Conservation (phyloP, 2,329 filamentous ascomycete species). For the Penicillium corylophilum region DNA sequence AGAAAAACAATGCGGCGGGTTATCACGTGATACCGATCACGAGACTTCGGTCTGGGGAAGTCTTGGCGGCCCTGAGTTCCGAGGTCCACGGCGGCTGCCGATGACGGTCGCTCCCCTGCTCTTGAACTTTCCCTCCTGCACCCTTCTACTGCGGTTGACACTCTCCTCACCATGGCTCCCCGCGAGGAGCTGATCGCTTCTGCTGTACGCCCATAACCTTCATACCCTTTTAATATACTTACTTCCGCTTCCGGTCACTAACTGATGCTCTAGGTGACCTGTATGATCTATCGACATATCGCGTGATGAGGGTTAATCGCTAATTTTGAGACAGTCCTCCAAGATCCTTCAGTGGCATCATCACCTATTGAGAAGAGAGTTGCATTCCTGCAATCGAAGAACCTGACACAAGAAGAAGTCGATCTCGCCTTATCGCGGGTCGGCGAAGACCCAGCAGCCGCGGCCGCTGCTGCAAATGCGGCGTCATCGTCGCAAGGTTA, state of each 20-base stretch:
- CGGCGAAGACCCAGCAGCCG: constrained; percentile 57
- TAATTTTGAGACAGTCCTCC: constrained; percentile 64
- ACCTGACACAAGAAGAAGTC: constrained; percentile 94
- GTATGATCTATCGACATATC: constrained; percentile 37
- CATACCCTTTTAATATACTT: constrained; percentile 15
- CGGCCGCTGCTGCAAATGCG: constrained; percentile 45
- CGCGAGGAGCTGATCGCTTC: constrained; percentile 90
- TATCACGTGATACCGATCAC: constrained; percentile 31
- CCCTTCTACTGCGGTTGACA: constrained; percentile 12
- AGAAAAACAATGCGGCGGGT: constrained; percentile 21
- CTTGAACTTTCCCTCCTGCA: constrained; percentile 10
- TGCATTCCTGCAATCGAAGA: constrained; percentile 92
- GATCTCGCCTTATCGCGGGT: constrained; percentile 76
- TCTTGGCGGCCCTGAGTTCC: constrained; percentile 32
- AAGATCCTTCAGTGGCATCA: constrained; percentile 85
- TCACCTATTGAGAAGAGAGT: constrained; percentile 92
- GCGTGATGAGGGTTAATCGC: constrained; percentile 6
- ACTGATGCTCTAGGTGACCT: constrained; percentile 47
- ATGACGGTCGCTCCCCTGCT: constrained; percentile 22
- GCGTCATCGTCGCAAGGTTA: constrained; percentile 51
- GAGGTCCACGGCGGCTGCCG: constrained; percentile 38
- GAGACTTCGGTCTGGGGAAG: constrained; percentile 31
- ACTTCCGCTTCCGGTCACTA: constrained; percentile 31
- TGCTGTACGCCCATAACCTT: constrained; percentile 57
- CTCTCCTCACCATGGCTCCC: constrained; percentile 64